phyloP scores from a whole-genome alignment of 2,329 filamentous ascomycete species.

The Cordyceps cicadae region DNA sequence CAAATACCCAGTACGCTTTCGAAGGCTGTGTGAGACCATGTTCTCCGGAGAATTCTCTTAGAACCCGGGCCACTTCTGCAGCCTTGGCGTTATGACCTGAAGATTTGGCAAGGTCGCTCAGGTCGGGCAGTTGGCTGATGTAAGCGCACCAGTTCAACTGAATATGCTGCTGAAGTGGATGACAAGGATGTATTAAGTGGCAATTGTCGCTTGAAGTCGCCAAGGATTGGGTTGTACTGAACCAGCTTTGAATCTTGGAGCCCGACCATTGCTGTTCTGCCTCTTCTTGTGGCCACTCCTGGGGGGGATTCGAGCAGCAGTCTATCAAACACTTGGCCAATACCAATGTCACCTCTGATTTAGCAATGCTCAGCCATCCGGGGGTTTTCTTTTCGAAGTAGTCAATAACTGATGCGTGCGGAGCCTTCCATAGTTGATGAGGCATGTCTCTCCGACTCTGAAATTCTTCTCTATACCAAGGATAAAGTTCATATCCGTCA shows the following conservation, averaged over 20 bases:
- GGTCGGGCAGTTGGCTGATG: background rate
- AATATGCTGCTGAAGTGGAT: constrained; percentile 59
- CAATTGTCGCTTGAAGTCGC: too few species aligned
- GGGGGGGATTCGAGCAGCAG: background rate
- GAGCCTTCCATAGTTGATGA: background rate
- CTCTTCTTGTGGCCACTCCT: background rate
- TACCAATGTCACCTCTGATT: background rate
- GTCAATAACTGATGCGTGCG: background rate
- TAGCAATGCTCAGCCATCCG: background rate
- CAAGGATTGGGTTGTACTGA: too few species aligned
- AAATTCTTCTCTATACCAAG: too few species aligned
- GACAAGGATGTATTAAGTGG: background rate
- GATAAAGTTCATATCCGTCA: too few species aligned
- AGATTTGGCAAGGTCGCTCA: background rate
- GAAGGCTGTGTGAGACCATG: too few species aligned
- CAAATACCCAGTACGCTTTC: too few species aligned
- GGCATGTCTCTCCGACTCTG: too few species aligned
- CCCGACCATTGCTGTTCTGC: background rate
- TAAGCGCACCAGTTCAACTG: background rate
- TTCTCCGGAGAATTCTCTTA: too few species aligned
- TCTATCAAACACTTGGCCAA: background rate
- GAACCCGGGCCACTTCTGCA: too few species aligned
- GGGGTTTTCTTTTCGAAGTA: background rate
- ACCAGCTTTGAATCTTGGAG: background rate
- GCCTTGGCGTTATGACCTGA: too few species aligned